A percentile compares a stretch with the other conserved stretches of the same genome.
Evolutionary conservation across 495 filamentous ascomycete species (phyloP).

Genomic region (Bacidia gigantensis): DNA sequence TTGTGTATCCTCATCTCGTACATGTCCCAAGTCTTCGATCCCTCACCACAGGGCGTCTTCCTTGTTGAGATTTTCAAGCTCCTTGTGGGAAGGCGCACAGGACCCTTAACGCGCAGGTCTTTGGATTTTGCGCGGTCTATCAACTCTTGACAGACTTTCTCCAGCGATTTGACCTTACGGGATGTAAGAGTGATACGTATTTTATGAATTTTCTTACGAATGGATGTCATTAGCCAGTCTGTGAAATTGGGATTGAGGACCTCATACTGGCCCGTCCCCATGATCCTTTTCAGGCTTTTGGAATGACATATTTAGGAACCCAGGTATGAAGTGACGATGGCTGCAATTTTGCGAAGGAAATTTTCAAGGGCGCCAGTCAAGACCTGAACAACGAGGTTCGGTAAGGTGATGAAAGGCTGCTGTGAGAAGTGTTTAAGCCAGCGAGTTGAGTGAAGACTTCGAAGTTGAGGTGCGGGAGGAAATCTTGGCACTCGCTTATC

Average conservation of each 20-base stretch:
- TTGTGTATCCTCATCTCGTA: constrained; percentile 99
- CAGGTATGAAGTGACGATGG: too few relatives aligned
- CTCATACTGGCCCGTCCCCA: constrained; percentile 62
- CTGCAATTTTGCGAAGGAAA: too few relatives aligned
- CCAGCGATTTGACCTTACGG: constrained; percentile 81
- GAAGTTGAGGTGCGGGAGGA: constrained; percentile 12
- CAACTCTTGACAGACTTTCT: constrained; percentile 97
- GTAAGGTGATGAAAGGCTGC: constrained; percentile 70
- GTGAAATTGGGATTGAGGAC: too few relatives aligned
- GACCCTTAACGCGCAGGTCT: constrained; percentile 96
- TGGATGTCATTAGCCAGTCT: not conserved
- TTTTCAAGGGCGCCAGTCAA: constrained; percentile 36
- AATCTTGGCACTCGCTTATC: constrained; percentile 22
- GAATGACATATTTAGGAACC: constrained; percentile 89
- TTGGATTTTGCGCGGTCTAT: constrained; percentile 98
- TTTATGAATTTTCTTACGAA: constrained; percentile 78
- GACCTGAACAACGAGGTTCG: constrained; percentile 53
- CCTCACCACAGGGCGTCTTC: constrained; percentile 97
- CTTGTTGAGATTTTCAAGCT: constrained; percentile 87
- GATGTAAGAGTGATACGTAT: constrained; percentile 96
- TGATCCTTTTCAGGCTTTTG: constrained; percentile 85
- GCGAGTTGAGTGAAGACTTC: constrained; percentile 12
- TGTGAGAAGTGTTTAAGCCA: constrained; percentile 18
- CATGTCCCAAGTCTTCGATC: constrained; percentile 98
- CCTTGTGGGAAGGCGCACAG: constrained; percentile 97